A percentile compares a stretch with the other conserved stretches of the same genome.
Evolutionary conservation across 2,329 filamentous ascomycete species (phyloP).

Genomic region (Xylaria polymorpha): DNA sequence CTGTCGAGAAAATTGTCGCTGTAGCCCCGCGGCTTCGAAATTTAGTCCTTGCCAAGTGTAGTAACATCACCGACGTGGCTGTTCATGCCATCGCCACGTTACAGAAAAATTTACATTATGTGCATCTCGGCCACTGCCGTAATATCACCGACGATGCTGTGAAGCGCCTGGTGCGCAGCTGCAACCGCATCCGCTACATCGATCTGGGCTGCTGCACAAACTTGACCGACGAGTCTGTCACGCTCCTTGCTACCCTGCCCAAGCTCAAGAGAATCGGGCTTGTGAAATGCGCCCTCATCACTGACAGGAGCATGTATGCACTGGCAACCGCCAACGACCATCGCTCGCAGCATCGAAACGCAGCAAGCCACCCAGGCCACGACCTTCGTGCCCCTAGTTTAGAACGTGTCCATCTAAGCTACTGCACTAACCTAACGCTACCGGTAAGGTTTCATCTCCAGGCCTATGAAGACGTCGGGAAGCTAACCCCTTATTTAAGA

Average conservation of each 20-base stretch:
- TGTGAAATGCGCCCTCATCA: constrained; percentile 92
- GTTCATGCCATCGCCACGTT: constrained; percentile 88
- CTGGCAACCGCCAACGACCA: constrained; percentile 77
- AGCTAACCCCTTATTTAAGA: constrained; percentile 62
- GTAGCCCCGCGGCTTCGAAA: constrained; percentile 90
- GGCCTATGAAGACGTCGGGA: not conserved
- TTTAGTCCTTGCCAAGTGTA: constrained; percentile 92
- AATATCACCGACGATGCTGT: constrained; percentile 92
- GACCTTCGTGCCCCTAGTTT: constrained; percentile 74
- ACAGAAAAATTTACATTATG: constrained; percentile 95
- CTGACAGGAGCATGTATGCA: constrained; percentile 87
- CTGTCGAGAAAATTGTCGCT: constrained; percentile 87
- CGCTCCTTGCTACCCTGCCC: constrained; percentile 83
- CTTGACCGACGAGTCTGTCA: constrained; percentile 88
- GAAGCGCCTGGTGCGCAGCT: constrained; percentile 81
- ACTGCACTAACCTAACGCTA: constrained; percentile 87
- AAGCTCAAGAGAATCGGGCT: constrained; percentile 95
- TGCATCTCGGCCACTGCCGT: constrained; percentile 93
- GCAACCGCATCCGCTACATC: constrained; percentile 96
- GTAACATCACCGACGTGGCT: constrained; percentile 88
- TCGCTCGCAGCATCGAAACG: constrained; percentile 61
- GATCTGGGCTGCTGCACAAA: constrained; percentile 94
- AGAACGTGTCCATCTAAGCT: constrained; percentile 95
- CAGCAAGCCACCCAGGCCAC: constrained; percentile 57
- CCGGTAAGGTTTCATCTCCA: constrained; percentile 64